A percentile compares a stretch with the other conserved stretches of the same genome.
Evolutionary conservation across 2,329 filamentous ascomycete species (phyloP).

Genomic region (Fonsecaea nubica): DNA sequence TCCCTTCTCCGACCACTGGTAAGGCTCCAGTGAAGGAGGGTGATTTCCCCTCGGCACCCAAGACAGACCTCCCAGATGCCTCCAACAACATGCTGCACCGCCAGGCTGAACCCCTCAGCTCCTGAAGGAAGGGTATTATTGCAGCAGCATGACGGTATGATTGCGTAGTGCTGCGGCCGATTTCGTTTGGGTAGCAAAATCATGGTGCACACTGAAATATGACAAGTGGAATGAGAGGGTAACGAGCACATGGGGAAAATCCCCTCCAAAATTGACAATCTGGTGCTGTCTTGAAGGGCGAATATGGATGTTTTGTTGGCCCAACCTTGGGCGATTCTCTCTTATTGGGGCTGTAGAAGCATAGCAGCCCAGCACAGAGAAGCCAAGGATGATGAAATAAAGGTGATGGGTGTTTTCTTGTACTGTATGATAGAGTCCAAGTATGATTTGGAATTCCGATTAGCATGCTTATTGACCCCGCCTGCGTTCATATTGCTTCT

Average conservation of each 20-base stretch:
- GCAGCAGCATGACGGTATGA: conserved; percentile 19
- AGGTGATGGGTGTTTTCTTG: conserved; percentile 13
- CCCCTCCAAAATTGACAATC: conserved; percentile 1
- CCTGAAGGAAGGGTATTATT: conserved; percentile 2
- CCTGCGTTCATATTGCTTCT: background rate
- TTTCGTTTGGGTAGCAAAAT: conserved; percentile 5
- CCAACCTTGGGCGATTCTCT: background rate
- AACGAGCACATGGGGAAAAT: background rate
- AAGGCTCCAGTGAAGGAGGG: conserved; percentile 52
- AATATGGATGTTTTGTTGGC: background rate
- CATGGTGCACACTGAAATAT: background rate
- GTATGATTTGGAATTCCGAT: conserved; percentile 29
- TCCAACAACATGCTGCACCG: conserved; percentile 8
- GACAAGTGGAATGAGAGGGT: conserved; percentile 2
- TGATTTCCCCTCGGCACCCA: conserved; percentile 59
- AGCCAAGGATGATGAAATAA: background rate
- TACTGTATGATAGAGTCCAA: conserved; percentile 30
- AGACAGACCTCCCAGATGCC: conserved; percentile 44
- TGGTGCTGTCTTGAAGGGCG: conserved; percentile 17
- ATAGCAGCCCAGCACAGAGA: conserved; percentile 6
- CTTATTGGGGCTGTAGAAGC: background rate
- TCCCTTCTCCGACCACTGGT: conserved; percentile 34
- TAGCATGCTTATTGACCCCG: conserved; percentile 22
- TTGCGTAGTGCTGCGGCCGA: conserved; percentile 13
- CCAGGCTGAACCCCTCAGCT: conserved; percentile 12